phyloP scores from a whole-genome alignment of 805 yeast genomes.

The Saccharomycopsis sp. region DNA sequence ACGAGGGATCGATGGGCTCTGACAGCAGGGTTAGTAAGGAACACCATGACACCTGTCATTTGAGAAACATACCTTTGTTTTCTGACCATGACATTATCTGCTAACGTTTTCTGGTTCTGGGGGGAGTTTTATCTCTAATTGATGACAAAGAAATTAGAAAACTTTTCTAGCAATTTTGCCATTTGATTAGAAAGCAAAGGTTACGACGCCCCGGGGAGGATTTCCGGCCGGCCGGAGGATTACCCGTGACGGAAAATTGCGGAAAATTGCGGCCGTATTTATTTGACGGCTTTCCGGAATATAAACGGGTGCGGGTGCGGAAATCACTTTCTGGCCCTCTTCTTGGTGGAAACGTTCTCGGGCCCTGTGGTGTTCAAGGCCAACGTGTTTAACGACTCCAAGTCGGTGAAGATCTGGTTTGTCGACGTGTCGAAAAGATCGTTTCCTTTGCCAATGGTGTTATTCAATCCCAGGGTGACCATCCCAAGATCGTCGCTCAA shows the following conservation, averaged over 20 bases:
- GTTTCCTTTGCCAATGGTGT: too few relatives aligned
- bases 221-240: too few relatives aligned
- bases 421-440: too few relatives aligned
- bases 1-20: constrained; percentile 28
- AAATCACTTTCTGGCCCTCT: too few relatives aligned
- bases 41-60: neutral
- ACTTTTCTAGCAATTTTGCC: neutral
- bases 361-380: constrained; percentile 39
- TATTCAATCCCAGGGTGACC: neutral
- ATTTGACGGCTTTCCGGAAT: too few relatives aligned
- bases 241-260: too few relatives aligned
- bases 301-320: too few relatives aligned
- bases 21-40: neutral
- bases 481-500: constrained; percentile 19
- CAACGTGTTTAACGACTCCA: constrained; percentile 22
- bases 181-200: neutral
- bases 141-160: neutral
- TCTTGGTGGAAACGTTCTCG: constrained; percentile 65
- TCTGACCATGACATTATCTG: too few relatives aligned
- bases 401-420: constrained; percentile 11
- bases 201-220: too few relatives aligned
- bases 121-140: too few relatives aligned
- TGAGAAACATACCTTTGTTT: neutral
- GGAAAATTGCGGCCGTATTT: too few relatives aligned
- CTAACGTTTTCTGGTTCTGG: too few relatives aligned